phyloP scores from a whole-genome alignment of 495 filamentous ascomycete species.

The Ascobolus immersus region DNA sequence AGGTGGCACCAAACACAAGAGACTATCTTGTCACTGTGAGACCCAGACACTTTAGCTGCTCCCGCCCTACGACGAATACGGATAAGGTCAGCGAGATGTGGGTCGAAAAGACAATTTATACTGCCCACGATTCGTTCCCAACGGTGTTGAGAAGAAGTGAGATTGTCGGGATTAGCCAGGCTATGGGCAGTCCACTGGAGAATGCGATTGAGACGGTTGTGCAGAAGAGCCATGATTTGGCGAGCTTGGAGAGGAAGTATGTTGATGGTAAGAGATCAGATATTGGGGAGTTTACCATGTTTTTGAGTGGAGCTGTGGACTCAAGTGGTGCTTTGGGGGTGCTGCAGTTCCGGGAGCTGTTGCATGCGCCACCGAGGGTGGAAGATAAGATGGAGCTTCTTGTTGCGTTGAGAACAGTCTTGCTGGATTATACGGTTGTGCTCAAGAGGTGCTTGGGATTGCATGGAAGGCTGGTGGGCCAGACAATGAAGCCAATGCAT shows the following conservation, averaged over 20 bases:
- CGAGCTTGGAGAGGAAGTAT: constrained; percentile 45
- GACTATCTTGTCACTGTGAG: constrained; percentile 42
- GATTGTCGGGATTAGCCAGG: constrained; percentile 39
- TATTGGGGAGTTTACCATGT: constrained; percentile 48
- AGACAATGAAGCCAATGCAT: constrained; percentile 8
- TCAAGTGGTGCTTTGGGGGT: constrained; percentile 16
- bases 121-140: constrained; percentile 64
- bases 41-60: constrained; percentile 10
- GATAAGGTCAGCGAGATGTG: constrained; percentile 26
- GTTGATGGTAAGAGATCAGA: constrained; percentile 20
- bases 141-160: constrained; percentile 78
- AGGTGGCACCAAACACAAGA: constrained; percentile 54
- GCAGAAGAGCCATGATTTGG: constrained; percentile 70
- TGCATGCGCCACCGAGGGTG: constrained; percentile 7
- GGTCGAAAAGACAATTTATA: constrained; percentile 70
- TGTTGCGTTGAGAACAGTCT: constrained; percentile 58
- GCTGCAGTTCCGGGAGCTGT: constrained; percentile 13
- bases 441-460: constrained; percentile 59
- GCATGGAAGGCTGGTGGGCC: constrained; percentile 13
- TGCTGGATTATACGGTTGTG: constrained; percentile 69
- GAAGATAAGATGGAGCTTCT: constrained; percentile 32
- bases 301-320: constrained; percentile 18
- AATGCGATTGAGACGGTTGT: constrained; percentile 78
- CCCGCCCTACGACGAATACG: constrained; percentile 6
- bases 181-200: constrained; percentile 47